Conservation (phyloP, 179 eudicot species). For the Vitellaria paradoxa region DNA sequence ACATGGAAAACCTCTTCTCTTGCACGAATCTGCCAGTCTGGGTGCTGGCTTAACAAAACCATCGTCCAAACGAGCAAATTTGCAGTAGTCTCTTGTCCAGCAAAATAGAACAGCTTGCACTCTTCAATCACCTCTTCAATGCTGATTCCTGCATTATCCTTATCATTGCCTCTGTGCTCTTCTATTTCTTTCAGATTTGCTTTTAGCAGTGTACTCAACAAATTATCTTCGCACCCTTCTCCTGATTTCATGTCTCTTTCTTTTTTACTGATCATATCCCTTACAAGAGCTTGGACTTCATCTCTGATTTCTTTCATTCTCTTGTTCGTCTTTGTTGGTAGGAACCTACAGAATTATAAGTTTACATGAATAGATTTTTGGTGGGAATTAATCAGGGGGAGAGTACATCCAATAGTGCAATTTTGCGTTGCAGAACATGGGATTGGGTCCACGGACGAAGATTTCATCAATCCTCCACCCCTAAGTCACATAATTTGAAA, state of each 20-base stretch:
- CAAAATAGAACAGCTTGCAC: slow-evolving; percentile 55
- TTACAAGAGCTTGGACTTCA: slow-evolving; percentile 30
- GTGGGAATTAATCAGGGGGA: neutral
- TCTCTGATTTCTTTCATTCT: slow-evolving; percentile 30
- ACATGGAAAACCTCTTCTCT: slow-evolving; percentile 39
- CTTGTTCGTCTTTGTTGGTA: slow-evolving; percentile 53
- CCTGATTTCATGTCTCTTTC: slow-evolving; percentile 40
- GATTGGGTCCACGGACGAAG: too few relatives aligned
- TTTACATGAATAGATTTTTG: neutral
- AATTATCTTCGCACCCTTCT: slow-evolving; percentile 27
- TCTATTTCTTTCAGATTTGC: slow-evolving; percentile 35
- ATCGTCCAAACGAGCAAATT: slow-evolving; percentile 39
- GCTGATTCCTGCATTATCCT: neutral
- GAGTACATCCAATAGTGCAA: neutral
- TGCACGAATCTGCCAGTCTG: slow-evolving; percentile 46
- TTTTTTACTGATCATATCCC: slow-evolving; percentile 37
- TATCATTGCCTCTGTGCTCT: slow-evolving; percentile 13
- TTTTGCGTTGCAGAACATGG: neutral
- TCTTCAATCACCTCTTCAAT: slow-evolving; percentile 44
- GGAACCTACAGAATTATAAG: slow-evolving; percentile 19
- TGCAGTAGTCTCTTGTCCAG: slow-evolving; percentile 57
- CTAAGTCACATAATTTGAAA: too few relatives aligned
- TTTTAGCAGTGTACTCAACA: slow-evolving; percentile 41
- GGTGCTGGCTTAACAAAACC: slow-evolving; percentile 39
- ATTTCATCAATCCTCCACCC: too few relatives aligned